Percentiles rank a stretch among this genome's conserved stretches.
These are phyloP conservation scores for Pseudozyma sp. DNA, from an alignment of 1,284 basidiomycete genomes.

Conservation along the genomic window DNA sequence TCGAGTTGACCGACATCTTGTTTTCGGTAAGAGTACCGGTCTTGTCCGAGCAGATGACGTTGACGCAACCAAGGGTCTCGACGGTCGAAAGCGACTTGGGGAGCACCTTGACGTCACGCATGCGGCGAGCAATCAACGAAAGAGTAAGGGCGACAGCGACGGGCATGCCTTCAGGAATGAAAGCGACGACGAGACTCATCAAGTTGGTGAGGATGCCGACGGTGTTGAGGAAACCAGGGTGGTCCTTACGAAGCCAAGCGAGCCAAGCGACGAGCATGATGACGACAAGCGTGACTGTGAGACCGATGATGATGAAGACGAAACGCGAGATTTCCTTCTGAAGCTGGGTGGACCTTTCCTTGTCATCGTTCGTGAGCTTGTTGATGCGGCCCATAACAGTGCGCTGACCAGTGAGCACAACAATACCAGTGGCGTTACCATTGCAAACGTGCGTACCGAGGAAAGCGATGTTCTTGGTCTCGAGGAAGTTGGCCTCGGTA, in stretches of 20 bases:
- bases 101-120: conserved; percentile 78
- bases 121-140: conserved; percentile 79
- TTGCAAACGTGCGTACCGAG: conserved; percentile 77
- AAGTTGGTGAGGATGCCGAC: conserved; percentile 75
- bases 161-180: conserved; percentile 76
- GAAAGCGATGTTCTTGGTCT: conserved; percentile 76
- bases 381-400: conserved; percentile 73
- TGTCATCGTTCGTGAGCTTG: conserved; percentile 50
- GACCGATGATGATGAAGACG: conserved; percentile 70
- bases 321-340: conserved; percentile 72
- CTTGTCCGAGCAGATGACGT: conserved; percentile 79
- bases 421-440: conserved; percentile 74
- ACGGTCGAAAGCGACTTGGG: conserved; percentile 76
- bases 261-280: conserved; percentile 74
- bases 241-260: conserved; percentile 71
- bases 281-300: conserved; percentile 73
- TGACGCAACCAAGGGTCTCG: conserved; percentile 78
- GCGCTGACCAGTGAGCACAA: conserved; percentile 74
- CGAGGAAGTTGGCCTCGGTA: conserved; percentile 72
- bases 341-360: conserved; percentile 73
- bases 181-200: conserved; percentile 78
- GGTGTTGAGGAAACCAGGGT: conserved; percentile 74
- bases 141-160: conserved; percentile 78
- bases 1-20: conserved; percentile 70
- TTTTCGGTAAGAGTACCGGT: conserved; percentile 81